These are phyloP conservation scores for Aspergillus ruber DNA, from an alignment of 2,329 filamentous ascomycete genomes.

Conservation along the genomic window DNA sequence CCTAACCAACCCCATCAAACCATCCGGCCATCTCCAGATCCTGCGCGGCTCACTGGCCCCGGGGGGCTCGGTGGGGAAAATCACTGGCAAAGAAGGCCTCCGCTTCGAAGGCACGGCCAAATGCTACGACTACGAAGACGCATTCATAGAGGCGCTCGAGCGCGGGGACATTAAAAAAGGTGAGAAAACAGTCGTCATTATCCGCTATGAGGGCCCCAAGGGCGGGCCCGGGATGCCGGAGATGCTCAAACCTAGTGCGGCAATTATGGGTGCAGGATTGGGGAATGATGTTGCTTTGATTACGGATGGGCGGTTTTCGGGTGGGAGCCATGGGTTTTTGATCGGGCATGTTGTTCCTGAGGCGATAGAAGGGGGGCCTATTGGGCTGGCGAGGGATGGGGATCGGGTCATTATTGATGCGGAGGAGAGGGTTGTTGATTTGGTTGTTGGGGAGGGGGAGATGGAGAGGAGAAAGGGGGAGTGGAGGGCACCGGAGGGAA, in stretches of 20 bases:
- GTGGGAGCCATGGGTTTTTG: constrained; percentile 41
- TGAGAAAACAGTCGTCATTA: constrained; percentile 64
- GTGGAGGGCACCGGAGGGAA: constrained; percentile 2
- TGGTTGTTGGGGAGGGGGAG: constrained; percentile 3
- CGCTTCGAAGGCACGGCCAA: constrained; percentile 58
- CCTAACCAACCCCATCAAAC: constrained; percentile 57
- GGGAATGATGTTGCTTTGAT: constrained; percentile 62
- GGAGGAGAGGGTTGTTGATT: constrained; percentile 5
- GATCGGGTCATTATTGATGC: constrained; percentile 9
- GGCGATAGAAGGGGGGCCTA: constrained; percentile 8
- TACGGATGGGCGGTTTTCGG: constrained; percentile 46
- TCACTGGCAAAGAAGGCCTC: constrained; percentile 63
- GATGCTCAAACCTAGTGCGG: constrained; percentile 62
- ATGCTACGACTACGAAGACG: constrained; percentile 59
- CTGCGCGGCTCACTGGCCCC: constrained; percentile 60
- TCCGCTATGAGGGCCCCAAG: constrained; percentile 64
- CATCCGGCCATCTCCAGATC: constrained; percentile 62
- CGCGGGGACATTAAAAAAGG: constrained; percentile 59
- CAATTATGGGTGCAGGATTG: constrained; percentile 65
- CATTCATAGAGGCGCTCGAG: constrained; percentile 59
- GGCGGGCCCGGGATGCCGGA: constrained; percentile 66
- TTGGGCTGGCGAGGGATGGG: constrained; percentile 5
- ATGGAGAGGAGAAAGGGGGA: constrained; percentile 3
- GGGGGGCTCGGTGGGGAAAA: constrained; percentile 61
- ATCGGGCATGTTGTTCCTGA: constrained; percentile 22